Evolutionary conservation across 257 asterid genomes (phyloP).

Genomic region (Gentiana straminea): DNA sequence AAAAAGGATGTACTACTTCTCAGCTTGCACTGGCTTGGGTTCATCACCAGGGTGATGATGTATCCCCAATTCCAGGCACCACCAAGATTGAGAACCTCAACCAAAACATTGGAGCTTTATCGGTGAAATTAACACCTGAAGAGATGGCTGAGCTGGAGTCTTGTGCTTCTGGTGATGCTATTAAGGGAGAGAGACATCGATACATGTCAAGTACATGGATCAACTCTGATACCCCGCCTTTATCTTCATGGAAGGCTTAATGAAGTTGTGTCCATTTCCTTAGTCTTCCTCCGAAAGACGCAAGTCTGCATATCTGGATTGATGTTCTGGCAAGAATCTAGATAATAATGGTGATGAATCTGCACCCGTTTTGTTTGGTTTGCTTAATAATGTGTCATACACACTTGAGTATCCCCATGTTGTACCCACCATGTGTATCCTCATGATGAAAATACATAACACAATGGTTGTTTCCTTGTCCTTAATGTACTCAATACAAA

Average conservation of each 20-base stretch:
- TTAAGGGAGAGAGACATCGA: conserved; percentile 22
- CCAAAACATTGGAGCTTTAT: conserved; percentile 20
- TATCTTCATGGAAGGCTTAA: conserved; percentile 23
- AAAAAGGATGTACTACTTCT: conserved; percentile 22
- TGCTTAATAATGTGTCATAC: no score
- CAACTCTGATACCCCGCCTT: conserved; percentile 17
- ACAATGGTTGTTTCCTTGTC: no score
- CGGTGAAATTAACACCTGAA: conserved; percentile 14
- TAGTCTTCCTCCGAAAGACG: no score
- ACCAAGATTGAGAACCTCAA: conserved; percentile 27
- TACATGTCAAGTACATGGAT: conserved; percentile 17
- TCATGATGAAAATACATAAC: no score
- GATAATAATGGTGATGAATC: no score
- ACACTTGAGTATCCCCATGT: no score
- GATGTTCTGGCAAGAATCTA: no score
- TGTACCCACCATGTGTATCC: no score
- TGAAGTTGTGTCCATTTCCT: no score
- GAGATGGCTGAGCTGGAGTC: conserved; percentile 30
- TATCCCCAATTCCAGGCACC: conserved; percentile 31
- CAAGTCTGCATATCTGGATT: no score
- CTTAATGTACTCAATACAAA: no score
- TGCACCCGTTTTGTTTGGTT: no score
- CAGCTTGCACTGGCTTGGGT: conserved; percentile 38
- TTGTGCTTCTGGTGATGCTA: conserved; percentile 15
- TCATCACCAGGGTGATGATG: conserved; percentile 24